Evolutionary conservation across 768 basidiomycete species (phyloP).

Genomic region (Serendipita sp.): DNA sequence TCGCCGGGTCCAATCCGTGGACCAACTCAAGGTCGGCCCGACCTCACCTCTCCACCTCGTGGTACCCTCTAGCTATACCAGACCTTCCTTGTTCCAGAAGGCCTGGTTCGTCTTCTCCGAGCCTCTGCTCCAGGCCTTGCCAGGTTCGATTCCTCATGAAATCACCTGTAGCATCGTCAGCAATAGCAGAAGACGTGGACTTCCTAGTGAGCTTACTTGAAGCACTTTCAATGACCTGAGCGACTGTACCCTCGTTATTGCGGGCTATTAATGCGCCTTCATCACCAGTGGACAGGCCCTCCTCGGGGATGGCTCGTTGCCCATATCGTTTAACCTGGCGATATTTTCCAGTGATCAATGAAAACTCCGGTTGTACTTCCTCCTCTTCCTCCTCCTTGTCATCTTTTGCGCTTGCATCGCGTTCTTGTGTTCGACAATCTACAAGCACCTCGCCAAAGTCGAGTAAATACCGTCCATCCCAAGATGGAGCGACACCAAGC

Average conservation of each 20-base stretch:
- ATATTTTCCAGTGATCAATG: conserved; percentile 73
- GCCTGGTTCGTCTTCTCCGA: conserved; percentile 66
- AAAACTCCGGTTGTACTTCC: conserved; percentile 59
- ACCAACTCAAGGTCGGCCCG: neutral
- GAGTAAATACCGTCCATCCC: conserved; percentile 65
- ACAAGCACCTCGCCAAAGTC: conserved; percentile 49
- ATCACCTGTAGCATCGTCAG: conserved; percentile 27
- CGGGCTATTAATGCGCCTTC: conserved; percentile 38
- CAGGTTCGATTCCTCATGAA: conserved; percentile 63
- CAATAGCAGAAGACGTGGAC: neutral
- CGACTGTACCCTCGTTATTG: conserved; percentile 45
- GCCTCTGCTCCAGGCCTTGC: conserved; percentile 60
- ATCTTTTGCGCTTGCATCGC: conserved; percentile 9
- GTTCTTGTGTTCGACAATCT: neutral
- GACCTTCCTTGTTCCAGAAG: conserved; percentile 76
- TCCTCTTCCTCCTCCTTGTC: conserved; percentile 12
- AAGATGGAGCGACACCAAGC: conserved; percentile 44
- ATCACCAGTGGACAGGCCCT: conserved; percentile 11
- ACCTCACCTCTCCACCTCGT: conserved; percentile 25
- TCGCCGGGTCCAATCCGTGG: too few relatives aligned
- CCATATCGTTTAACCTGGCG: conserved; percentile 59
- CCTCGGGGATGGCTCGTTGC: conserved; percentile 9
- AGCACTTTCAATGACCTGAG: conserved; percentile 44
- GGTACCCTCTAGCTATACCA: conserved; percentile 79
- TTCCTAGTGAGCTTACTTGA: conserved; percentile 33